phyloP scores from a whole-genome alignment of 176 grass and related monocot species.

The Cenchrus purpureus region DNA sequence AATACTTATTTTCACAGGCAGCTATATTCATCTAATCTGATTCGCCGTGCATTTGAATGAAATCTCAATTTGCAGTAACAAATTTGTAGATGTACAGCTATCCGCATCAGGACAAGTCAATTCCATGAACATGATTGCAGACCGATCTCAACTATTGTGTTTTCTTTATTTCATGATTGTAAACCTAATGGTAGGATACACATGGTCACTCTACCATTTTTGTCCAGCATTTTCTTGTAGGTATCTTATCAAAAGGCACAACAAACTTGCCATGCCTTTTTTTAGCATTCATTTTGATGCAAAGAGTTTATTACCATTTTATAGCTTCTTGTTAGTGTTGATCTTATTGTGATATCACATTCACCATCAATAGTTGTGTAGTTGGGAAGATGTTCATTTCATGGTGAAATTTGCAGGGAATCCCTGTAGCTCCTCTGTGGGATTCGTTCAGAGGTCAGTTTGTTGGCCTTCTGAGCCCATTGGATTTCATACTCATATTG shows the following conservation, averaged over 20 bases:
- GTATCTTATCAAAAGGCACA: neutral
- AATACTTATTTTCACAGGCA: neutral
- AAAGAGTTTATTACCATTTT: neutral
- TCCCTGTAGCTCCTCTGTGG: constrained; percentile 98
- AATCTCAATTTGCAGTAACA: neutral
- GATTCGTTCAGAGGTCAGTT: constrained; percentile 81
- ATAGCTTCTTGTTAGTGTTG: constrained; percentile 12
- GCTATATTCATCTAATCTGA: neutral
- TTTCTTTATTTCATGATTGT: neutral
- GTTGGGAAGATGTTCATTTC: constrained; percentile 8
- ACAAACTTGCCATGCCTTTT: constrained; percentile 5
- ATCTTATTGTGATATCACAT: constrained; percentile 21
- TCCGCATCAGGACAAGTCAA: neutral
- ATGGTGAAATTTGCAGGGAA: constrained; percentile 63
- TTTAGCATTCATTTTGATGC: neutral
- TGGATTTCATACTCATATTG: constrained; percentile 98
- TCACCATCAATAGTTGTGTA: neutral
- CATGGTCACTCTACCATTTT: neutral
- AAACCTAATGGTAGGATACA: neutral
- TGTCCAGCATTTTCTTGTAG: constrained; percentile 2
- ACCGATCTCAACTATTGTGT: neutral
- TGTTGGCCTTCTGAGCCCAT: constrained; percentile 86
- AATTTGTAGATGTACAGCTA: neutral
- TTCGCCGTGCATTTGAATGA: constrained; percentile 7
- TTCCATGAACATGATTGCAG: neutral